Evolutionary conservation across 257 asterid species (phyloP).

Genomic region (Solanum microdontum): DNA sequence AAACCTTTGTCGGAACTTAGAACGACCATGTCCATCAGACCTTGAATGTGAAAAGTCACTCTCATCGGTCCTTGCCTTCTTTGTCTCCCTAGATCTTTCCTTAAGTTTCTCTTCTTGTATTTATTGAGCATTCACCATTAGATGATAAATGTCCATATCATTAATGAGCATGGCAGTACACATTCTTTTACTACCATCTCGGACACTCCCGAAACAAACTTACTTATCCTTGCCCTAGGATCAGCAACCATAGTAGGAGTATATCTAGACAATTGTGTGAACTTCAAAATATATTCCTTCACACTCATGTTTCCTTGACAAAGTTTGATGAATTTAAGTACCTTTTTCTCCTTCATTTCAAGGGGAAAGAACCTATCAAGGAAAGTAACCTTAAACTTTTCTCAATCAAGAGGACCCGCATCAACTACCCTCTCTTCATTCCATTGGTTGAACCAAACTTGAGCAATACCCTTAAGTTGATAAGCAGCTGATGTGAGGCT

Average conservation of each 20-base stretch:
- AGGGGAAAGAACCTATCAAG: neutral
- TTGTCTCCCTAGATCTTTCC: neutral
- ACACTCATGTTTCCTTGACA: neutral
- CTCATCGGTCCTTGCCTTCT: neutral
- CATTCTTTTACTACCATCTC: neutral
- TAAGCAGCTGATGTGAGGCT: no score
- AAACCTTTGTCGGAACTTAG: neutral
- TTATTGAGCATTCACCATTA: neutral
- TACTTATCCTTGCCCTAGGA: neutral
- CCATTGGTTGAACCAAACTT: neutral
- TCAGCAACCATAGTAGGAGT: neutral
- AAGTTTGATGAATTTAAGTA: neutral
- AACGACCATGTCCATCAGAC: neutral
- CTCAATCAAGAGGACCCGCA: neutral
- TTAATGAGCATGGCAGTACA: neutral
- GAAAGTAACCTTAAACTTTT: neutral
- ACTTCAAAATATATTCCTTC: neutral
- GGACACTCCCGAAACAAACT: neutral
- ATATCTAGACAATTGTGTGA: neutral
- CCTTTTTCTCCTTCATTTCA: neutral
- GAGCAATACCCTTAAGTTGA: neutral
- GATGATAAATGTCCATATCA: neutral
- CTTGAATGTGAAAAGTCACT: neutral
- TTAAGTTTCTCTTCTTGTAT: no score
- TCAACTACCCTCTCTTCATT: neutral